Base-by-base conservation (phyloP, 176 grass and related monocot species). In the Microstegium vimineum region DNA sequence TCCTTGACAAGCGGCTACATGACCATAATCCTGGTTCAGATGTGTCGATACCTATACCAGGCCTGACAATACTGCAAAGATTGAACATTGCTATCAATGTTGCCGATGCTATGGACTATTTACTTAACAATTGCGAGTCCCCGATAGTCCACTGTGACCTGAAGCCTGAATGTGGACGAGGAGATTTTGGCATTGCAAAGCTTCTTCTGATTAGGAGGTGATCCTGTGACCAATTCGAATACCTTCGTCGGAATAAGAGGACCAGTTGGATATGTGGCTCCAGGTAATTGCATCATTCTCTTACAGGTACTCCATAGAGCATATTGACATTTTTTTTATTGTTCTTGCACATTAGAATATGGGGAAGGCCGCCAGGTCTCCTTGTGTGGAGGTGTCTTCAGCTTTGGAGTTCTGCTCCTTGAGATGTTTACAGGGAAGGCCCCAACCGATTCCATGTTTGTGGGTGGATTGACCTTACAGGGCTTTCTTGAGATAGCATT, bases 211-310 rank as follows among this genome's bases (percentile, higher is more conserved):
- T 69, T 81, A 11, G 73, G n/a, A 25, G 76, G 1, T 8, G 32
- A 35, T 0, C 30, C 65, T 4, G 17, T 41, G 2, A 67, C 35
- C 52, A 80, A 89, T 68, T 89, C 81, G 4, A 60, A 62, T 20
- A 81, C 81, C 66, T 14, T 64, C 16, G 38, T 61, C 7, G 84
- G 69, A 15, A 40, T 84, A 75, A 86, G 83, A 41, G 90, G 86
- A 34, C 51, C 87, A 11, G 84, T 92, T 76, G 87, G 90, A 60
- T 92, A 92, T n/a, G 22, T n/a, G n/a, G n/a, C n/a, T n/a, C n/a
- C n/a, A n/a, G n/a, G n/a, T n/a, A n/a, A n/a, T n/a, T n/a, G n/a
- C 10, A 28, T 54, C 57, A 32, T 81, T 27, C 3, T 25, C 3
- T 15, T 54, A 3, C 28, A 17, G 2, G 38, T 47, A 16, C 31